phyloP scores from a whole-genome alignment of 345 rosid genomes.

The Corchorus capsularis region DNA sequence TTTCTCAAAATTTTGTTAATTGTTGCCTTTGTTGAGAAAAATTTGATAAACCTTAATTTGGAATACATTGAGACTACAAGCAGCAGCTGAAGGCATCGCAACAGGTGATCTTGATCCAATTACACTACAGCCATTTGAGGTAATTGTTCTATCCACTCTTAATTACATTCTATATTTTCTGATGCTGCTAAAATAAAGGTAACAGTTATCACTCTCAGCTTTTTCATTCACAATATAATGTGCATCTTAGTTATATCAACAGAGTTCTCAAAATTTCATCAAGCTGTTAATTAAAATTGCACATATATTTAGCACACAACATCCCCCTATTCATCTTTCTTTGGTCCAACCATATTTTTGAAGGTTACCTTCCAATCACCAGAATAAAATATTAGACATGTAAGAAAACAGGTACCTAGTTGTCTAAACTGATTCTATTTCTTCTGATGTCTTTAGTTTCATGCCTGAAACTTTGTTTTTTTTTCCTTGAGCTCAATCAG shows the following conservation, averaged over 20 bases:
- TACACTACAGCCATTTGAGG: conserved; percentile 79
- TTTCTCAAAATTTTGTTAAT: not conserved
- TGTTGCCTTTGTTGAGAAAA: conserved; percentile 11
- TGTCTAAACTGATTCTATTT: not conserved
- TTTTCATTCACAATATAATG: not conserved
- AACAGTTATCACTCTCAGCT: conserved; percentile 1
- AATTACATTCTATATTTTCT: not conserved
- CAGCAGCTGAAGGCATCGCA: conserved; percentile 84
- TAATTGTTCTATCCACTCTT: conserved; percentile 26
- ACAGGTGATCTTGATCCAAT: conserved; percentile 89
- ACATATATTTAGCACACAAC: not conserved
- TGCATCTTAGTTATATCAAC: not conserved
- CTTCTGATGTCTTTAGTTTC: not conserved
- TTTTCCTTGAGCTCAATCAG: not conserved
- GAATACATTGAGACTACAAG: conserved; percentile 60
- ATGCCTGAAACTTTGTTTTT: not conserved
- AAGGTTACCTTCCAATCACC: not conserved
- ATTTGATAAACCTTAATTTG: conserved; percentile 47
- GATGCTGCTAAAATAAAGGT: conserved; percentile 86
- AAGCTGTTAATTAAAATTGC: not conserved
- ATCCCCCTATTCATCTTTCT: not conserved
- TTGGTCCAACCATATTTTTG: not conserved
- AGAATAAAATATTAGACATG: not conserved
- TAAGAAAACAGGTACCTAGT: not conserved
- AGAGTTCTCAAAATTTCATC: not conserved